phyloP scores from a whole-genome alignment of 2,329 filamentous ascomycete genomes.

The Onygenales sp. region DNA sequence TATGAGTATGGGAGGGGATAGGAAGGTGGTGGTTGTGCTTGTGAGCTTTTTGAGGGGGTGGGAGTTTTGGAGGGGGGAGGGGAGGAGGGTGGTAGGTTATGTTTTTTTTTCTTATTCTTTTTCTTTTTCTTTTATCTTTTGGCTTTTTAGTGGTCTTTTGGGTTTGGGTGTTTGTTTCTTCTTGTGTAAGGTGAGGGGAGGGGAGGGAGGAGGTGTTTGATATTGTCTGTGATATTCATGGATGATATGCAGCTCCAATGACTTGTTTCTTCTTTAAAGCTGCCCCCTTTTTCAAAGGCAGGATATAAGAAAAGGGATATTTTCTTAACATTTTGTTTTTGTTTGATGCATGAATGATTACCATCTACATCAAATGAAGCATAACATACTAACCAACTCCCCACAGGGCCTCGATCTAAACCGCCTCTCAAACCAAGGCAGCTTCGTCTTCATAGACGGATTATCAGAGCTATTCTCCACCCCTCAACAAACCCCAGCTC shows the following conservation, averaged over 20 bases:
- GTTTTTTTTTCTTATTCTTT: not conserved
- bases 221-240: not conserved
- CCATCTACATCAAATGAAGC: not conserved
- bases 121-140: slow-evolving; percentile 3
- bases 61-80: slow-evolving; percentile 67
- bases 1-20: slow-evolving; percentile 16
- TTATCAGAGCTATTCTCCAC: slow-evolving; percentile 48
- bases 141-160: not conserved
- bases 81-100: slow-evolving; percentile 52
- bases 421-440: slow-evolving; percentile 45
- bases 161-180: not conserved
- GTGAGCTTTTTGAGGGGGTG: slow-evolving; percentile 75
- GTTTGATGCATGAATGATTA: not conserved
- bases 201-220: not conserved
- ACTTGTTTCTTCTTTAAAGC: too few relatives aligned
- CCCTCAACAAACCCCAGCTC: slow-evolving; percentile 3
- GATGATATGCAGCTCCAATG: too few relatives aligned
- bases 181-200: not conserved
- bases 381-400: not conserved
- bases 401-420: slow-evolving; percentile 63
- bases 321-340: too few relatives aligned
- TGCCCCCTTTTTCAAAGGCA: too few relatives aligned
- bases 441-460: slow-evolving; percentile 68
- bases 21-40: slow-evolving; percentile 53
- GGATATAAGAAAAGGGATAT: too few relatives aligned